These are phyloP conservation scores for Irpex sp. DNA, from an alignment of 1,284 basidiomycete species.

Conservation along the genomic window DNA sequence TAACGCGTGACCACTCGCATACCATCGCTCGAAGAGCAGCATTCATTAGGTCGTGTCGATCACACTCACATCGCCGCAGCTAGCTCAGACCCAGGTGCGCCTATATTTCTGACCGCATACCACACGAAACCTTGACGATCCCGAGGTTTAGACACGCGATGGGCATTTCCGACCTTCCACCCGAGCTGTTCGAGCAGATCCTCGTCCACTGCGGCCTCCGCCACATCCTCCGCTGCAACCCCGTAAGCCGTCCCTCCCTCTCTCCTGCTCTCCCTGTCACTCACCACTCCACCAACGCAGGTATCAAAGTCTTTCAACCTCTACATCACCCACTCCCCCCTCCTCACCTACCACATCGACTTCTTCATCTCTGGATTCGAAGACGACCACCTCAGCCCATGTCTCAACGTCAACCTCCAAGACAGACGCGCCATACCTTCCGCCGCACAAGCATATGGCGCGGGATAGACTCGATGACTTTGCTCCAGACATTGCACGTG, in stretches of 20 bases:
- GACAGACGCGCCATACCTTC: background rate
- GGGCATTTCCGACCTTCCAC: background rate
- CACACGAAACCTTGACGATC: too few species aligned
- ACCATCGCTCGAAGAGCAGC: too few species aligned
- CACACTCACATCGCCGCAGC: too few species aligned
- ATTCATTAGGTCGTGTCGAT: too few species aligned
- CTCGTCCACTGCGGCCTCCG: background rate
- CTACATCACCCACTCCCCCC: background rate
- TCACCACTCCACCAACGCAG: background rate
- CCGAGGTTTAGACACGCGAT: too few species aligned
- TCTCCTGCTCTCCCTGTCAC: background rate
- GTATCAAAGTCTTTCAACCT: background rate
- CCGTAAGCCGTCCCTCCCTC: background rate
- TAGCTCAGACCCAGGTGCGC: too few species aligned
- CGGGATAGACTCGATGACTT: background rate
- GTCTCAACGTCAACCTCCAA: background rate
- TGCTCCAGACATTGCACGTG: background rate
- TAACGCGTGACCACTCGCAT: too few species aligned
- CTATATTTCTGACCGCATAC: too few species aligned
- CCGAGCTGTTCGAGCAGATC: background rate
- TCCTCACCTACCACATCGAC: background rate
- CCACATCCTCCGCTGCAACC: background rate
- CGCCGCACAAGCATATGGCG: background rate
- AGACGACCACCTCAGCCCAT: background rate
- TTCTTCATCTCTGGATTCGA: background rate